A percentile compares a stretch with the other conserved stretches of the same genome.
Evolutionary conservation across 1,284 basidiomycete species (phyloP).

Genomic region (Tylopilus orsonianus): DNA sequence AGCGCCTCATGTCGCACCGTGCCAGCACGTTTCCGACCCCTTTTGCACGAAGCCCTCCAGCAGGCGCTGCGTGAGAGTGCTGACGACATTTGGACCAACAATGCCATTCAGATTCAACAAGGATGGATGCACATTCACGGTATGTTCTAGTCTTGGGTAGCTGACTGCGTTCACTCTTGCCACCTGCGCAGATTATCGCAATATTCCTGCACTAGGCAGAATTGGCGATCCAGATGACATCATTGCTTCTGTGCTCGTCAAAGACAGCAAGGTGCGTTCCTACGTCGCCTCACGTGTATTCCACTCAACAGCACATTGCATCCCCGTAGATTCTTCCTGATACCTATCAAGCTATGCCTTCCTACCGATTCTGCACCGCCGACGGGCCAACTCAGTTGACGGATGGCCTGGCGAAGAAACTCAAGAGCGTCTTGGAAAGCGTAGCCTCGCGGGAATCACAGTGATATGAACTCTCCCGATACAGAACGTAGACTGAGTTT

Average conservation of each 20-base stretch:
- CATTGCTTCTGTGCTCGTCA: conserved; percentile 68
- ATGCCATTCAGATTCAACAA: conserved; percentile 59
- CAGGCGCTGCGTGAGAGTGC: conserved; percentile 51
- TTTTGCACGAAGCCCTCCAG: conserved; percentile 61
- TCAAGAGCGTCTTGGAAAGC: conserved; percentile 39
- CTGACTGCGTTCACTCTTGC: neutral
- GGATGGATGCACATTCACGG: conserved; percentile 88
- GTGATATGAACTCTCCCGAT: neutral
- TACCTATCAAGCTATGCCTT: conserved; percentile 78
- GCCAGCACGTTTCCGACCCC: conserved; percentile 54
- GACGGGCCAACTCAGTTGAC: conserved; percentile 68
- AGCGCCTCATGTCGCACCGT: neutral
- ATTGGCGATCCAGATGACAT: conserved; percentile 82
- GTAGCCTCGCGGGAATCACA: conserved; percentile 20
- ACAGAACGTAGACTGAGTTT: neutral
- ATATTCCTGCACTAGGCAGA: conserved; percentile 66
- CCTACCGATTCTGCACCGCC: conserved; percentile 71
- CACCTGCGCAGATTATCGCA: conserved; percentile 57
- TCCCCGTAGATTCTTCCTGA: conserved; percentile 69
- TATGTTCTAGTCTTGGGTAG: conserved; percentile 31
- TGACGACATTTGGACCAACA: conserved; percentile 66
- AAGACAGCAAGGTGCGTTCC: conserved; percentile 58
- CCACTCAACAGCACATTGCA: too few relatives aligned
- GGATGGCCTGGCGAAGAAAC: conserved; percentile 52
- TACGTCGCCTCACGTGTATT: neutral